Conservation (phyloP, 495 filamentous ascomycete species). For the Cercophora scortea region DNA sequence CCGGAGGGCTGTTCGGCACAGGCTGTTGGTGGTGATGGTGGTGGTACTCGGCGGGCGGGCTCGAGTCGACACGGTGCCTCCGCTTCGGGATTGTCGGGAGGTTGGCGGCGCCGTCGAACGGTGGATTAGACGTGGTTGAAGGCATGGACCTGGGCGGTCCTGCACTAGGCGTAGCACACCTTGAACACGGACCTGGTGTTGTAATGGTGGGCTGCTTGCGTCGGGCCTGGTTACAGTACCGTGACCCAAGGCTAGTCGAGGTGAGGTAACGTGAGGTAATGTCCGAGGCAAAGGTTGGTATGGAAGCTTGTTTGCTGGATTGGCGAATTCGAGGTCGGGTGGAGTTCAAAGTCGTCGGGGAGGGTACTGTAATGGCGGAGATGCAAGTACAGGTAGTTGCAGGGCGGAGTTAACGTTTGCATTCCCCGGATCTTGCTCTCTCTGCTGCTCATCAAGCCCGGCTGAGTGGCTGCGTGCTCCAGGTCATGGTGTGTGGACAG, state of each 20-base stretch:
- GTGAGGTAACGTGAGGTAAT: not conserved
- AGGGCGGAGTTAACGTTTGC: not conserved
- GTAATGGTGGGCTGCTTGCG: not conserved
- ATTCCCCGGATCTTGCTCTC: not conserved
- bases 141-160: slow-evolving; percentile 3
- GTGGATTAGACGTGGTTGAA: not conserved
- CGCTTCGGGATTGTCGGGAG: not conserved
- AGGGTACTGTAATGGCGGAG: not conserved
- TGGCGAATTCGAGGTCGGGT: not conserved
- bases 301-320: not conserved
- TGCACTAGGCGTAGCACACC: not conserved
- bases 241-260: not conserved
- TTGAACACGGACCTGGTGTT: not conserved
- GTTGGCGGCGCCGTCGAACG: slow-evolving; percentile 1
- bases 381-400: not conserved
- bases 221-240: not conserved
- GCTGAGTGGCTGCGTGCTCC: no score
- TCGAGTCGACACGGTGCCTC: slow-evolving; percentile 12
- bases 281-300: not conserved
- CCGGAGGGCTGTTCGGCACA: not conserved
- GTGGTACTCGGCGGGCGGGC: not conserved
- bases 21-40: not conserved
- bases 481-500: no score
- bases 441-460: no score
- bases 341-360: not conserved